phyloP scores from a whole-genome alignment of 192 early-diverging fungal species.

The Coemansia sp. region DNA sequence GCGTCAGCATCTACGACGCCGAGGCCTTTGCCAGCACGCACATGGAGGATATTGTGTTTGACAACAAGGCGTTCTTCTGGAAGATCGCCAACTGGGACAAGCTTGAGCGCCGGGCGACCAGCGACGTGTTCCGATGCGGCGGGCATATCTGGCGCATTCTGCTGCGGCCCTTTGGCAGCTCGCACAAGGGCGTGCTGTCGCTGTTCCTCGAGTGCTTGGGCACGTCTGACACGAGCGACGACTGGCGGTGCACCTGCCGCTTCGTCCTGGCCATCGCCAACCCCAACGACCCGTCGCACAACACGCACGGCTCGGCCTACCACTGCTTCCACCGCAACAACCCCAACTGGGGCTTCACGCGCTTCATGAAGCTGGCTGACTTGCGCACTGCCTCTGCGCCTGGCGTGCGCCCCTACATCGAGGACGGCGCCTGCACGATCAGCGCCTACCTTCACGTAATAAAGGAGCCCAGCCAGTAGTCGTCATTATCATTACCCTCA shows the following conservation, averaged over 20 bases:
- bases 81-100: slow-evolving; percentile 53
- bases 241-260: slow-evolving; percentile 82
- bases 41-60: slow-evolving; percentile 56
- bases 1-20: slow-evolving; percentile 53
- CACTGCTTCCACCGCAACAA: slow-evolving; percentile 89
- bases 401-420: slow-evolving; percentile 64
- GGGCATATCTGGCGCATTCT: slow-evolving; percentile 76
- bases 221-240: slow-evolving; percentile 60
- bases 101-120: slow-evolving; percentile 48
- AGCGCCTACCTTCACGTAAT: slow-evolving; percentile 78
- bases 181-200: slow-evolving; percentile 71
- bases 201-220: slow-evolving; percentile 91
- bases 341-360: slow-evolving; percentile 96
- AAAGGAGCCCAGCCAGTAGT: slow-evolving; percentile 70
- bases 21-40: slow-evolving; percentile 41
- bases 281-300: slow-evolving; percentile 69
- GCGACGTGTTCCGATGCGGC: slow-evolving; percentile 53
- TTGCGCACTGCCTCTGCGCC: slow-evolving; percentile 55
- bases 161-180: slow-evolving; percentile 90
- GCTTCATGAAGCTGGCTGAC: slow-evolving; percentile 67
- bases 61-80: slow-evolving; percentile 54
- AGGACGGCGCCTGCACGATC: slow-evolving; percentile 71
- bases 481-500: neutral
- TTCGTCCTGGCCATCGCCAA: slow-evolving; percentile 87
- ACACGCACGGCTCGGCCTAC: slow-evolving; percentile 69